Conservation (phyloP, 2,329 filamentous ascomycete species). For the Lojkania enalia region DNA sequence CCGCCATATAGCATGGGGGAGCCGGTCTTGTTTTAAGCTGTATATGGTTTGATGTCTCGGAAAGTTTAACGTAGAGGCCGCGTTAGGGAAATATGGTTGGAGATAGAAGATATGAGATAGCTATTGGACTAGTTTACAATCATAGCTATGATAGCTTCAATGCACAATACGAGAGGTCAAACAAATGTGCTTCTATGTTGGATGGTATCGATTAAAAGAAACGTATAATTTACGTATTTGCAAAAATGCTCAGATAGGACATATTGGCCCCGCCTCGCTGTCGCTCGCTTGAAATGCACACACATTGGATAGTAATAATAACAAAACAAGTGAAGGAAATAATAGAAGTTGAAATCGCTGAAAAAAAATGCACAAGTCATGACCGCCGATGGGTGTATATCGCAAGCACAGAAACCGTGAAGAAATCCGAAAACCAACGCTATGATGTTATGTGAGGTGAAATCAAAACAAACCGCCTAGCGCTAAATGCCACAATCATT, state of each 20-base stretch:
- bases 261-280: conserved; percentile 7
- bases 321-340: conserved; percentile 15
- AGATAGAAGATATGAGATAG: conserved; percentile 9
- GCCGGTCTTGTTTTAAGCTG: conserved; percentile 15
- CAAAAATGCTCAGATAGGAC: conserved; percentile 9
- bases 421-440: conserved; percentile 26
- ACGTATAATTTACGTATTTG: conserved; percentile 11
- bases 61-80: conserved; percentile 2
- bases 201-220: conserved; percentile 6
- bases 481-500: conserved; percentile 46
- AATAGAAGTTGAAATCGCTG: conserved; percentile 8
- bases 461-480: conserved; percentile 31
- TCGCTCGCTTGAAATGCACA: conserved; percentile 26
- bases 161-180: conserved; percentile 1
- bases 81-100: conserved; percentile 19
- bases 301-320: conserved; percentile 17
- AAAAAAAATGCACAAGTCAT: conserved; percentile 32
- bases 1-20: conserved; percentile 31
- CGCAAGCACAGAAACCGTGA: conserved; percentile 21
- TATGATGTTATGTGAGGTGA: conserved; percentile 30
- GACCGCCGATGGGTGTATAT: conserved; percentile 32
- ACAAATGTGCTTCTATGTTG: conserved; percentile 5
- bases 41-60: not conserved
- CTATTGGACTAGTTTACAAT: conserved; percentile 14
- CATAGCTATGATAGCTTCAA: conserved; percentile 19